phyloP scores from a whole-genome alignment of 352 stramenopile genomes.

The Thraustochytrium sp. region DNA sequence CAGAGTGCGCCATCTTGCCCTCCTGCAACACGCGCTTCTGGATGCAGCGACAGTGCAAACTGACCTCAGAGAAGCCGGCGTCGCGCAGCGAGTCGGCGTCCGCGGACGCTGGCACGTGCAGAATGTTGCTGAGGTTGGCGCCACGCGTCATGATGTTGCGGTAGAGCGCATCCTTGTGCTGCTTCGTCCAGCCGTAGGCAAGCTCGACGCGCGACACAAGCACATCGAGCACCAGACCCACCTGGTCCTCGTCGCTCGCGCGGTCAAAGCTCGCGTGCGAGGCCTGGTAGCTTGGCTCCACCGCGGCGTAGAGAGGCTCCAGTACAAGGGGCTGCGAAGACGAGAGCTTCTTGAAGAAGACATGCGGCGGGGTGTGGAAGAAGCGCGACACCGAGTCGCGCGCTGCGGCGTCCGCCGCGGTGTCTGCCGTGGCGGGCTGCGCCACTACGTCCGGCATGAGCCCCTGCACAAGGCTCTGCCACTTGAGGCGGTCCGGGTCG shows the following conservation, averaged over 20 bases:
- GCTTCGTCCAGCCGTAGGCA: not conserved
- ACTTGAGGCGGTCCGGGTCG: not conserved
- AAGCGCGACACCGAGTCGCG: not conserved
- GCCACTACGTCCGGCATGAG: not conserved
- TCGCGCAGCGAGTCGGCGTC: not conserved
- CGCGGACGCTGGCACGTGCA: not conserved
- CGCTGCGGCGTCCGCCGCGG: not conserved
- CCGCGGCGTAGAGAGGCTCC: not conserved
- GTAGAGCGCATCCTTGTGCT: slow-evolving; percentile 8
- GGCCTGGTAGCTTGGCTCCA: not conserved
- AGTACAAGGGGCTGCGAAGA: not conserved
- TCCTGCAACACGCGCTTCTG: slow-evolving; percentile 10
- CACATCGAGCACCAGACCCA: not conserved
- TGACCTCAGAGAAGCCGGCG: not conserved
- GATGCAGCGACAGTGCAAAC: slow-evolving; percentile 2
- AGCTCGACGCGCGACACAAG: not conserved
- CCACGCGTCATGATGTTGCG: not conserved
- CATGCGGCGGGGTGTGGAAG: not conserved
- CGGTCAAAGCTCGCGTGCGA: not conserved
- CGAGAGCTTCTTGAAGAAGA: not conserved
- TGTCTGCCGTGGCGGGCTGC: not conserved
- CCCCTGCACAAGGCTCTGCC: not conserved
- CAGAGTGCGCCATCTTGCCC: not conserved
- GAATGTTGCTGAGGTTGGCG: not conserved
- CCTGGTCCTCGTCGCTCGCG: not conserved